Percentiles rank a stretch among this genome's conserved stretches.
These are phyloP conservation scores for Betula pendula DNA, from an alignment of 306 rosid species.

Conservation along the genomic window DNA sequence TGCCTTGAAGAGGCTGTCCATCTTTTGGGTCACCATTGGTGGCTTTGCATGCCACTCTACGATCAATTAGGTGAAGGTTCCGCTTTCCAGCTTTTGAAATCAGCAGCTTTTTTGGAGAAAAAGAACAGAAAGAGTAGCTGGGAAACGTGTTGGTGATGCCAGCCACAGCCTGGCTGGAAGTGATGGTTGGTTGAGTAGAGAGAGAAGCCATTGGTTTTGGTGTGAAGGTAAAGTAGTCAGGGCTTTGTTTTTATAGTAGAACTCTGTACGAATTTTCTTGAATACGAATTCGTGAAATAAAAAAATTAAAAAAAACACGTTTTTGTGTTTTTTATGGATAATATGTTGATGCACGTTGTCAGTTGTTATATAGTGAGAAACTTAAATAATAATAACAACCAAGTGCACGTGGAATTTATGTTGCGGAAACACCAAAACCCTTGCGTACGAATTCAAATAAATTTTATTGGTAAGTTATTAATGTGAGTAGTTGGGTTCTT, in stretches of 20 bases:
- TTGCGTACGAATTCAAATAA: too few relatives aligned
- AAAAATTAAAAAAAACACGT: too few relatives aligned
- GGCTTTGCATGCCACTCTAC: conserved; percentile 35
- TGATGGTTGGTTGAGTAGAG: not conserved
- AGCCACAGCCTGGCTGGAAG: conserved; percentile 9
- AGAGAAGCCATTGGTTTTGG: conserved; percentile 35
- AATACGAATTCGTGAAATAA: not conserved
- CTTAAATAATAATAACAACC: not conserved
- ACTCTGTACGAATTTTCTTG: not conserved
- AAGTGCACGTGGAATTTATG: not conserved
- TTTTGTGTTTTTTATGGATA: too few relatives aligned
- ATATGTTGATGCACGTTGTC: not conserved
- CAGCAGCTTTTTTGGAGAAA: conserved; percentile 17
- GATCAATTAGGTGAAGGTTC: not conserved
- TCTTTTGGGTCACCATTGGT: conserved; percentile 2
- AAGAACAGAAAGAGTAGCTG: conserved; percentile 12
- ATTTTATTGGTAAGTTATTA: too few relatives aligned
- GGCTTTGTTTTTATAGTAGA: not conserved
- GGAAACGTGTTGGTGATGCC: conserved; percentile 4
- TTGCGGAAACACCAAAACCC: not conserved
- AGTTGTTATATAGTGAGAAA: not conserved
- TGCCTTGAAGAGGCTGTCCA: conserved; percentile 10
- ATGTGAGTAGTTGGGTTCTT: too few relatives aligned
- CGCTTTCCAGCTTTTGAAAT: conserved; percentile 11
- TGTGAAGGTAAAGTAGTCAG: not conserved